Percentiles rank a stretch among this genome's conserved stretches.
Conservation (phyloP, 306 rosid genomes). For the Astragalus glycyphyllos region DNA sequence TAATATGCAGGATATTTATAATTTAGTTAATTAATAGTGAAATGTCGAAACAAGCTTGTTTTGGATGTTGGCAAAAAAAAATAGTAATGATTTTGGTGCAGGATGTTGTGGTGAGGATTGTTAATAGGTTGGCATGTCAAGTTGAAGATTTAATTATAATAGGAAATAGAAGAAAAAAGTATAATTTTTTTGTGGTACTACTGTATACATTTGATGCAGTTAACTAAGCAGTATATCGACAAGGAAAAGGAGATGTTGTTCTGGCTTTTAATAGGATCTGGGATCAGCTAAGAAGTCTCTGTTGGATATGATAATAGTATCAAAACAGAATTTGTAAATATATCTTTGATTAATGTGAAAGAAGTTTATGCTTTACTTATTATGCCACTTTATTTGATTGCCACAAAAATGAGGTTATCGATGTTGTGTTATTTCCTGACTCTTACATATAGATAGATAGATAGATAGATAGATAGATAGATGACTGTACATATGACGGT, state of each 20-base stretch:
- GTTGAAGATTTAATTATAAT: neutral
- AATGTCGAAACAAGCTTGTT: neutral
- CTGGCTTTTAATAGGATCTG: constrained; percentile 3
- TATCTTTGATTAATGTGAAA: neutral
- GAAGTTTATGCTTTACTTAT: constrained; percentile 11
- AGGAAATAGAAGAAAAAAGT: neutral
- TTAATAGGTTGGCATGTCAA: neutral
- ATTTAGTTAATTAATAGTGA: too few relatives aligned
- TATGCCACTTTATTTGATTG: constrained; percentile 16
- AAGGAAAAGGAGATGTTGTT: constrained; percentile 4
- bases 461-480: neutral
- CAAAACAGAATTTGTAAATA: neutral
- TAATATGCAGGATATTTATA: neutral
- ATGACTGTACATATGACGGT: neutral
- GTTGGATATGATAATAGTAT: neutral
- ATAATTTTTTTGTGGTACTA: neutral
- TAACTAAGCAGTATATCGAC: constrained; percentile 1
- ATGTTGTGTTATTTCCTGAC: neutral
- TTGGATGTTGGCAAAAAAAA: constrained; percentile 2
- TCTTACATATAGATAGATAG: too few relatives aligned
- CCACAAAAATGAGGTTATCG: neutral
- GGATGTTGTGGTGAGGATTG: neutral
- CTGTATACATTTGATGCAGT: neutral
- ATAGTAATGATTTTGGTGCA: neutral
- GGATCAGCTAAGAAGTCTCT: neutral